phyloP scores from a whole-genome alignment of 2,329 filamentous ascomycete genomes.

The Cercospora zeae-maydis region DNA sequence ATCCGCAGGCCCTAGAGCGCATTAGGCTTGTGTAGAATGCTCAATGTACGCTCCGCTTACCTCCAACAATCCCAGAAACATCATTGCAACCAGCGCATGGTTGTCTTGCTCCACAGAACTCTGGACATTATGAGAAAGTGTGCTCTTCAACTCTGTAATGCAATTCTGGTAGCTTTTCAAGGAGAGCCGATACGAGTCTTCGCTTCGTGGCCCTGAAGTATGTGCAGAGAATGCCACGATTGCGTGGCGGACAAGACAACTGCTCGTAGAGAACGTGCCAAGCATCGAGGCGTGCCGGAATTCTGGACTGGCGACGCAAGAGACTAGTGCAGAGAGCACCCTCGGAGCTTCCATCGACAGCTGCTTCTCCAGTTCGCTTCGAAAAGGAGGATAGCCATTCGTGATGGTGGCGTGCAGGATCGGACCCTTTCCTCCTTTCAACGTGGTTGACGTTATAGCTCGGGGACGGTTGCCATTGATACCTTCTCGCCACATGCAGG shows the following conservation, averaged over 20 bases:
- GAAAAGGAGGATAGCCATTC: constrained; percentile 21
- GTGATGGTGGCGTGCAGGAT: constrained; percentile 9
- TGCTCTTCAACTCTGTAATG: constrained; percentile 7
- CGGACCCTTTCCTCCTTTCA: constrained; percentile 7
- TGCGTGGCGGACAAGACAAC: constrained; percentile 18
- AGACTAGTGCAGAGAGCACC: constrained; percentile 12
- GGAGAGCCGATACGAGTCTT: constrained; percentile 13
- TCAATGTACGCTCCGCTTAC: not conserved
- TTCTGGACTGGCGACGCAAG: constrained; percentile 11
- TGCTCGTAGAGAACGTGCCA: constrained; percentile 18
- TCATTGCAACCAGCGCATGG: constrained; percentile 9
- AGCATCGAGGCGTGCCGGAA: constrained; percentile 13
- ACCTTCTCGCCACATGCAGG: constrained; percentile 12
- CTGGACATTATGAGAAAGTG: not conserved
- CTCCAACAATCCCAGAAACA: constrained; percentile 19
- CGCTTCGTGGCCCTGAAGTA: not conserved
- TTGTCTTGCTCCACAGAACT: constrained; percentile 11
- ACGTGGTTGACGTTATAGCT: constrained; percentile 11
- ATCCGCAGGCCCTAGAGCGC: constrained; percentile 16
- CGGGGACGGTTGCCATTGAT: not conserved
- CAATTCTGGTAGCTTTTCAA: constrained; percentile 21
- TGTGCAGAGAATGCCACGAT: constrained; percentile 21
- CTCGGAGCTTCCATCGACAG: constrained; percentile 10
- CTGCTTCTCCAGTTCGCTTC: constrained; percentile 14
- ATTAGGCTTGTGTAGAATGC: not conserved